Conservation (phyloP, 2,329 filamentous ascomycete genomes). For the Didymellaceae sp. region DNA sequence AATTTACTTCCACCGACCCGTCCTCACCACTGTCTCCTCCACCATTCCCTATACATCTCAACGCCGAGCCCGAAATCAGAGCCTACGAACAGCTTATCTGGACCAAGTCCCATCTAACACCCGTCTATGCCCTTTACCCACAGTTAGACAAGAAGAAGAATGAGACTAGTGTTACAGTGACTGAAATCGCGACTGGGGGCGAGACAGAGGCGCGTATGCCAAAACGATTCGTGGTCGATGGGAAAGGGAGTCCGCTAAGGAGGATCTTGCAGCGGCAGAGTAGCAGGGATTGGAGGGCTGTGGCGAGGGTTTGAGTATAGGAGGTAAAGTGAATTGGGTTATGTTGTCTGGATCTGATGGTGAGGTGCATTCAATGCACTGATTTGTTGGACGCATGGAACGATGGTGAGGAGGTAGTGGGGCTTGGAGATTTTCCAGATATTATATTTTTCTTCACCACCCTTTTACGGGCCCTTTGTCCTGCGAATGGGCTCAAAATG, state of each 20-base stretch:
- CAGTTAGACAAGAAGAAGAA: background rate
- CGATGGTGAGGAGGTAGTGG: no score
- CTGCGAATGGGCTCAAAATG: no score
- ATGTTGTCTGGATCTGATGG: no score
- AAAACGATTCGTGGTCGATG: background rate
- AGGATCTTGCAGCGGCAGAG: constrained; percentile 12
- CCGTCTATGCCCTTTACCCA: no score
- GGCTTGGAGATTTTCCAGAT: no score
- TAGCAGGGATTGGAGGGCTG: constrained; percentile 3
- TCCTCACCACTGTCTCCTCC: background rate
- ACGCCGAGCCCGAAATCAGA: background rate
- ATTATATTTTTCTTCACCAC: no score
- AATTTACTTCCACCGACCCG: background rate
- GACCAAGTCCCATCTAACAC: background rate
- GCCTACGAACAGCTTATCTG: constrained; percentile 1
- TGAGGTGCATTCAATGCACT: no score
- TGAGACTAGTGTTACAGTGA: background rate
- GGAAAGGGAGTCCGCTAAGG: constrained; percentile 8
- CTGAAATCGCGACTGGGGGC: background rate
- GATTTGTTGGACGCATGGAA: no score
- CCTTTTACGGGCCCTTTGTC: no score
- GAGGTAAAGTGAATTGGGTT: no score
- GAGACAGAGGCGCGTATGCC: background rate
- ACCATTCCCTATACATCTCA: background rate
- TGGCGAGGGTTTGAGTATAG: background rate